Evolutionary conservation across 352 stramenopile species (phyloP).

Genomic region (Phytopythium delawarense): DNA sequence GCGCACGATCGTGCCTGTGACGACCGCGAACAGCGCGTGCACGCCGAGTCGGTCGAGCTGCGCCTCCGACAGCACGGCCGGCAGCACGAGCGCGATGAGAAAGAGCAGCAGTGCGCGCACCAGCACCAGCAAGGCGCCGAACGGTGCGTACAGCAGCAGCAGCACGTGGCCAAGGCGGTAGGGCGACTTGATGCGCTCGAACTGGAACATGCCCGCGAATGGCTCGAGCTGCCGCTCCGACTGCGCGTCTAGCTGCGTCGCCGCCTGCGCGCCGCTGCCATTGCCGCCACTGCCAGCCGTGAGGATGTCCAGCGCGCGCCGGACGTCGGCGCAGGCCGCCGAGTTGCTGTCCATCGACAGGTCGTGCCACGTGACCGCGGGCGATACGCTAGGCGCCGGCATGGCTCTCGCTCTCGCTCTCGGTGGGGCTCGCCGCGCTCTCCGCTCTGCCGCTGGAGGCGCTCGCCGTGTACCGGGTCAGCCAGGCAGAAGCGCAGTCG

Average conservation of each 20-base stretch:
- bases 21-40: constrained; percentile 26
- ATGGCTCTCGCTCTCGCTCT: not conserved
- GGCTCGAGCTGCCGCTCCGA: constrained; percentile 31
- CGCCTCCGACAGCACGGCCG: constrained; percentile 33
- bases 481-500: no score
- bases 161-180: constrained; percentile 33
- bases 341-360: constrained; percentile 28
- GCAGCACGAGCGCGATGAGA: constrained; percentile 38
- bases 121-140: constrained; percentile 45
- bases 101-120: constrained; percentile 34
- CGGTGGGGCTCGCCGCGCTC: no score
- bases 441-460: no score
- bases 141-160: constrained; percentile 51
- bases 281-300: constrained; percentile 15
- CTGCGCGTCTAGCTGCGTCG: constrained; percentile 18
- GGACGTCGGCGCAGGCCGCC: constrained; percentile 15
- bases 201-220: constrained; percentile 64
- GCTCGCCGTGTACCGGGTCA: no score
- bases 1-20: constrained; percentile 45
- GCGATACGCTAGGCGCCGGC: constrained; percentile 2
- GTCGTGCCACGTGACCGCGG: constrained; percentile 24
- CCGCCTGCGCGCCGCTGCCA: constrained; percentile 8
- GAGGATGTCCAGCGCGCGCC: constrained; percentile 26
- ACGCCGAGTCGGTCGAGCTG: constrained; percentile 46
- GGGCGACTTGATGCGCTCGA: constrained; percentile 57